These are phyloP conservation scores for Pyracantha coccinea DNA, from an alignment of 331 rosid species.

Conservation along the genomic window DNA sequence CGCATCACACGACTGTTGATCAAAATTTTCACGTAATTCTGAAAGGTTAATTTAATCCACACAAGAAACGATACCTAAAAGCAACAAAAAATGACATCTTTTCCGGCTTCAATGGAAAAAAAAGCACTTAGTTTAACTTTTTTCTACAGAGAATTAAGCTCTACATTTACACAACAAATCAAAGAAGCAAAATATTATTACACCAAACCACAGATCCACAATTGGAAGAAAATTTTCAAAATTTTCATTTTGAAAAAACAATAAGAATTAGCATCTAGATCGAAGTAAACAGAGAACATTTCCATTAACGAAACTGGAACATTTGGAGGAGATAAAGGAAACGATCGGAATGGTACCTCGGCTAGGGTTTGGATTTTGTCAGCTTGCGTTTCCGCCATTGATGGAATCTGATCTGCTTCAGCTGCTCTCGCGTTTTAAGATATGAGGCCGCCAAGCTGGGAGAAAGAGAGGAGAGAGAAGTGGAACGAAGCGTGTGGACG, in stretches of 20 bases:
- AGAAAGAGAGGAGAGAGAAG: not conserved
- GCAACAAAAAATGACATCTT: no score
- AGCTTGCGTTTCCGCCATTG: conserved; percentile 62
- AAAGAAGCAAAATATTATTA: not conserved
- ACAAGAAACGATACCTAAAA: not conserved
- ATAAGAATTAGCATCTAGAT: not conserved
- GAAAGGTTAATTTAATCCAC: not conserved
- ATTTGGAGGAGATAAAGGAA: not conserved
- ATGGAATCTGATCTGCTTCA: conserved; percentile 22
- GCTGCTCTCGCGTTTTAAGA: not conserved
- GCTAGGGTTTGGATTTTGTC: conserved; percentile 47
- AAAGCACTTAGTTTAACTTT: not conserved
- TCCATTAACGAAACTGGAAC: not conserved
- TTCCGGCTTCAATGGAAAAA: no score
- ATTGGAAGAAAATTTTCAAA: not conserved
- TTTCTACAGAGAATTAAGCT: not conserved
- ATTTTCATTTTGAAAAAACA: not conserved
- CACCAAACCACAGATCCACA: not conserved
- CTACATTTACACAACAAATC: not conserved
- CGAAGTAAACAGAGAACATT: not conserved
- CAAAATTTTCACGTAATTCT: not conserved
- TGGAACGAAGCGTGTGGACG: not conserved
- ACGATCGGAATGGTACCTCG: conserved; percentile 36
- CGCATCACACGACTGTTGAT: not conserved
- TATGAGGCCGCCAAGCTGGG: conserved; percentile 9